Evolutionary conservation across 192 early-diverging fungal species (phyloP).

Genomic region (Mortierella alpina): DNA sequence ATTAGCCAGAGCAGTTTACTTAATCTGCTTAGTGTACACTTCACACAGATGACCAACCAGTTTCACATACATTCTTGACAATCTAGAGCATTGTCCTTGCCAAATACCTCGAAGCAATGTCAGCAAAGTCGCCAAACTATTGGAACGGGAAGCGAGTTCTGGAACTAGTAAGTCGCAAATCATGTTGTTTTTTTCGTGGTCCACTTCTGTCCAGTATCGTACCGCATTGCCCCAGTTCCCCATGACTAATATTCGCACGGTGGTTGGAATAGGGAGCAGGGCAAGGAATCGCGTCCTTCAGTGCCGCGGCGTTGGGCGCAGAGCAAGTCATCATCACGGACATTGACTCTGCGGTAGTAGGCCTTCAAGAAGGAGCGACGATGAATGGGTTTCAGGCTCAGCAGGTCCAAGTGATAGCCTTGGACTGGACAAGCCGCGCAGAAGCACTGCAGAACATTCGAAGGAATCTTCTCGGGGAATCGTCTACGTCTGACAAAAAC

Average conservation of each 20-base stretch:
- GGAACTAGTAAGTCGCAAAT: slow-evolving; percentile 34
- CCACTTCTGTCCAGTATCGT: background rate
- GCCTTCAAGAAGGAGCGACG: slow-evolving; percentile 1
- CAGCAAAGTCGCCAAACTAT: slow-evolving; percentile 4
- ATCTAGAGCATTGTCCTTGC: slow-evolving; percentile 45
- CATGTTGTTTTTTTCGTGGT: background rate
- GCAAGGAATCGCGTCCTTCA: slow-evolving; percentile 48
- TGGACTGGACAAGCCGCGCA: slow-evolving; percentile 39
- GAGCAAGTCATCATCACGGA: slow-evolving; percentile 47
- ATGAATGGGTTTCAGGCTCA: slow-evolving; percentile 27
- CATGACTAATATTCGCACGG: no score
- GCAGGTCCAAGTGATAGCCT: slow-evolving; percentile 29
- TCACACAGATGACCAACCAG: background rate
- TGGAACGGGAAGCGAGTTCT: slow-evolving; percentile 28
- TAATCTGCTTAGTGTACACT: background rate
- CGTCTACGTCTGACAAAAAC: background rate
- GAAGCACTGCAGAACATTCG: slow-evolving; percentile 18
- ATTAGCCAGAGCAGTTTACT: background rate
- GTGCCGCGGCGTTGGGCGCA: slow-evolving; percentile 45
- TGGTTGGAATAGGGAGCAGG: slow-evolving; percentile 36
- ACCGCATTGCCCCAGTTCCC: background rate
- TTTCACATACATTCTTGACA: background rate
- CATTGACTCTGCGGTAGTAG: slow-evolving; percentile 36
- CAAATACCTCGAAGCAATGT: slow-evolving; percentile 47
- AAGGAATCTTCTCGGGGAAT: background rate